phyloP scores from a whole-genome alignment of 306 rosid genomes.

The Vachellia pachyceras region DNA sequence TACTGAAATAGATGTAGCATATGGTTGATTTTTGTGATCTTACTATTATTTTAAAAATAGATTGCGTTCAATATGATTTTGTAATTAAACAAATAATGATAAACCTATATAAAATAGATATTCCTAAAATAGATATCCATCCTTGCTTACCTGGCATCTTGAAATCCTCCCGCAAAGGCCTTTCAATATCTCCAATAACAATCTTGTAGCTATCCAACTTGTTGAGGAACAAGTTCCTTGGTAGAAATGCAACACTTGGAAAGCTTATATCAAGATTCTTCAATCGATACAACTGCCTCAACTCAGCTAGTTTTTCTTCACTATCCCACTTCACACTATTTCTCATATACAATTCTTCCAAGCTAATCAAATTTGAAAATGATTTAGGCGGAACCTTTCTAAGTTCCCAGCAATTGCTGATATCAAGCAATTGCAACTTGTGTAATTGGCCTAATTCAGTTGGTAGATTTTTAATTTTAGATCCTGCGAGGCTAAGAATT shows the following conservation, averaged over 20 bases:
- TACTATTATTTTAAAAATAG: background rate
- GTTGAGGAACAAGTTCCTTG: background rate
- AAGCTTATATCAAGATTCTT: constrained; percentile 40
- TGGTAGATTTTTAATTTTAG: constrained; percentile 37
- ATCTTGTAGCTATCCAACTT: constrained; percentile 40
- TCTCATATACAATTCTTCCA: constrained; percentile 54
- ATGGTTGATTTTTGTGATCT: too few species aligned
- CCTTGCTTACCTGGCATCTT: constrained; percentile 27
- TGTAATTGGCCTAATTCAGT: constrained; percentile 32
- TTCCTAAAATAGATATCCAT: too few species aligned
- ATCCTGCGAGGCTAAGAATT: constrained; percentile 41
- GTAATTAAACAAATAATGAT: too few species aligned
- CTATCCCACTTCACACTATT: constrained; percentile 39
- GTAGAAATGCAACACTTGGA: constrained; percentile 18
- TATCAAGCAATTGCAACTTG: constrained; percentile 43
- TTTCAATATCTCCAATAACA: constrained; percentile 41
- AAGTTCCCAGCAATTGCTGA: constrained; percentile 46
- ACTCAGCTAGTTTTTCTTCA: constrained; percentile 35
- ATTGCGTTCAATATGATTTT: too few species aligned
- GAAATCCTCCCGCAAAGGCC: constrained; percentile 6
- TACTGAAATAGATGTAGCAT: too few species aligned
- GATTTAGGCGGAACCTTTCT: constrained; percentile 38
- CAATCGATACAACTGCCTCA: constrained; percentile 34
- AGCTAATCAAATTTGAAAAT: constrained; percentile 37
- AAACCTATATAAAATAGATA: too few species aligned